Percentiles rank a stretch among this genome's conserved stretches.
Evolutionary conservation across 2,329 filamentous ascomycete genomes (phyloP).

Genomic region (Pseudogymnoascus sp.): DNA sequence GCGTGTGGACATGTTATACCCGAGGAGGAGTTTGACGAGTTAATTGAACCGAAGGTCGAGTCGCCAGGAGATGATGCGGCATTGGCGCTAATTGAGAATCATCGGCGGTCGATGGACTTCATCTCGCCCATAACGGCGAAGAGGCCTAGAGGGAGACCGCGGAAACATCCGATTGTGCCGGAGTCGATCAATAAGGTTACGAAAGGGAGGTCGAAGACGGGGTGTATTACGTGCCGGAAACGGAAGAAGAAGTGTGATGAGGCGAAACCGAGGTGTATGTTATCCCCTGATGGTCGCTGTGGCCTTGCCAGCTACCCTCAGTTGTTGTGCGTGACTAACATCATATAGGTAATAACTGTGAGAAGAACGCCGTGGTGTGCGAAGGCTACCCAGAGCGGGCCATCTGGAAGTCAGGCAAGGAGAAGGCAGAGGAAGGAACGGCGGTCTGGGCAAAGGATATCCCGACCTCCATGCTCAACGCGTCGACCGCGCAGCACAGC

Average conservation of each 20-base stretch:
- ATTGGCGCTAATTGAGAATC: background rate
- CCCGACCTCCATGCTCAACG: constrained; percentile 21
- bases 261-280: constrained; percentile 57
- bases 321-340: background rate
- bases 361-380: constrained; percentile 88
- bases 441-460: constrained; percentile 15
- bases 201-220: constrained; percentile 67
- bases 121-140: constrained; percentile 31
- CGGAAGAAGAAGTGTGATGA: constrained; percentile 68
- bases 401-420: constrained; percentile 78
- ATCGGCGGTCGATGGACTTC: background rate
- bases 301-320: background rate
- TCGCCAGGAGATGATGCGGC: background rate
- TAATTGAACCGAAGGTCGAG: background rate
- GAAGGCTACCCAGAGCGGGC: constrained; percentile 84
- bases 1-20: background rate
- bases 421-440: constrained; percentile 60
- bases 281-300: constrained; percentile 21
- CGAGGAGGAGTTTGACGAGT: background rate
- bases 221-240: constrained; percentile 59
- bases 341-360: constrained; percentile 67
- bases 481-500: constrained; percentile 39
- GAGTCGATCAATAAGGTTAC: constrained; percentile 58
- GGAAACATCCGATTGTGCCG: constrained; percentile 65
- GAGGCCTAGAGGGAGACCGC: constrained; percentile 68